Conservation (phyloP, 2,329 filamentous ascomycete species). For the Hypoxylon rubiginosum region DNA sequence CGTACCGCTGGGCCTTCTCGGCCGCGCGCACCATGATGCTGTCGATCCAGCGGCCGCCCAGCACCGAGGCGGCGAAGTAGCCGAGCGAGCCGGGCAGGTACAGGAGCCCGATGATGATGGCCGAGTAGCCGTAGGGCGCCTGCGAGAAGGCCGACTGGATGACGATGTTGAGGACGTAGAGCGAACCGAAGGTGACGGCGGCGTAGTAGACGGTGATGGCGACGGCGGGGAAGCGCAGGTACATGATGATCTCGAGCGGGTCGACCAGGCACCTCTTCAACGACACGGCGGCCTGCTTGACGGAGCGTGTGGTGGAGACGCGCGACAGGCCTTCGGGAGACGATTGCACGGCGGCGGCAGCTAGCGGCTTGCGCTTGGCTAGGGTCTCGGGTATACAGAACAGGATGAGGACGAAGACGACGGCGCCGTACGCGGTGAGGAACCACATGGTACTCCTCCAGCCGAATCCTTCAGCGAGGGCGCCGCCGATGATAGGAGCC, state of each 20-base stretch:
- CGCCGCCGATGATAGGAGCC: constrained; percentile 82
- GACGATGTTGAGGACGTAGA: constrained; percentile 84
- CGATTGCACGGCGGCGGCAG: constrained; percentile 5
- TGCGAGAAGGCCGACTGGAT: constrained; percentile 77
- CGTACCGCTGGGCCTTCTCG: constrained; percentile 75
- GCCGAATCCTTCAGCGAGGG: constrained; percentile 74
- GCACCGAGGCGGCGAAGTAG: constrained; percentile 76
- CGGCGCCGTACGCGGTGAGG: constrained; percentile 75
- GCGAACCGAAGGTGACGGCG: constrained; percentile 78
- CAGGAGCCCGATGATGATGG: constrained; percentile 78
- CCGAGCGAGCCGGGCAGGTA: constrained; percentile 83
- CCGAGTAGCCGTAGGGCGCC: constrained; percentile 76
- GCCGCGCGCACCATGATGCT: constrained; percentile 84
- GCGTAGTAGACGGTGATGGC: constrained; percentile 80
- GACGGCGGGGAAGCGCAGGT: constrained; percentile 81
- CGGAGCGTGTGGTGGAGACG: constrained; percentile 72
- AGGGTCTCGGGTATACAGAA: constrained; percentile 77
- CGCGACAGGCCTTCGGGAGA: constrained; percentile 55
- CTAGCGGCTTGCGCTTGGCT: constrained; percentile 44
- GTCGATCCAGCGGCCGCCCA: constrained; percentile 85
- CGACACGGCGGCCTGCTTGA: constrained; percentile 65
- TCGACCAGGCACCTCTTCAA: constrained; percentile 76
- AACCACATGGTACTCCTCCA: constrained; percentile 88
- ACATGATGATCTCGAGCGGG: constrained; percentile 77
- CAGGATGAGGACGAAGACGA: constrained; percentile 68